Base-by-base conservation (phyloP, 2,329 filamentous ascomycete species). In the Hypoxylon sp. region DNA sequence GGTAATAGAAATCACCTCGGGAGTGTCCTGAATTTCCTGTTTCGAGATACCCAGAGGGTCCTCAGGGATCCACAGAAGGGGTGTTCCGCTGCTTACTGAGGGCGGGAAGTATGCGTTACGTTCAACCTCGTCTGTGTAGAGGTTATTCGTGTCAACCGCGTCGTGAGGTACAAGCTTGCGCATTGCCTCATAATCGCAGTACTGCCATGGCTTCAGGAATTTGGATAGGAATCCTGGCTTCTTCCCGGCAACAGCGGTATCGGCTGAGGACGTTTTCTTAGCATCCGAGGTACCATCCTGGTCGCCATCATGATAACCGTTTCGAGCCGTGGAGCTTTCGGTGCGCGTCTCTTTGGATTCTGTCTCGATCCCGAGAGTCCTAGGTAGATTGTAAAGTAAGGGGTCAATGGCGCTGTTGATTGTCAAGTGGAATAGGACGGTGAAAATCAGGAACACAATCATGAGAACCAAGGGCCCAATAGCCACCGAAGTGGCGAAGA, bases 21-120 rank as follows among this genome's bases (percentile, higher is more conserved):
- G 84, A 0, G 92, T 92, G 74, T 96, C 92, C 11, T 84, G 84
- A 58, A 96, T 85, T 79, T 97, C 94, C 77, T 97, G 92, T 74
- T 85, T 85, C 59, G 90, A 93, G 46, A 97, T 87, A 8, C 93
- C 92, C 24, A 89, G 87, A 1, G 86, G 81, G 75, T 97, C 94
- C 64, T 88, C 85, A 0, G 94, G 93, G 60, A 97, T 92, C 94
- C 94, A 97, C n/a, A 97, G 83, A 31, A 93, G 81, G 1, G 92
- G 92, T 1, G 87, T 80, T 72, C 85, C 72, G 67, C 88, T 84
- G 24, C 79, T 87, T 76, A 95, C 85, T 0, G 91, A 86, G 0
- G 93, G 93, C 69, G 94, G 90, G 79, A 87, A 88, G 80, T 93
- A 95, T 0, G 92, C 94, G 54, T 92, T 85, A 10, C 84, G 82